Evolutionary conservation across 2,329 filamentous ascomycete genomes (phyloP).

Genomic region (Aspergillus unguis): DNA sequence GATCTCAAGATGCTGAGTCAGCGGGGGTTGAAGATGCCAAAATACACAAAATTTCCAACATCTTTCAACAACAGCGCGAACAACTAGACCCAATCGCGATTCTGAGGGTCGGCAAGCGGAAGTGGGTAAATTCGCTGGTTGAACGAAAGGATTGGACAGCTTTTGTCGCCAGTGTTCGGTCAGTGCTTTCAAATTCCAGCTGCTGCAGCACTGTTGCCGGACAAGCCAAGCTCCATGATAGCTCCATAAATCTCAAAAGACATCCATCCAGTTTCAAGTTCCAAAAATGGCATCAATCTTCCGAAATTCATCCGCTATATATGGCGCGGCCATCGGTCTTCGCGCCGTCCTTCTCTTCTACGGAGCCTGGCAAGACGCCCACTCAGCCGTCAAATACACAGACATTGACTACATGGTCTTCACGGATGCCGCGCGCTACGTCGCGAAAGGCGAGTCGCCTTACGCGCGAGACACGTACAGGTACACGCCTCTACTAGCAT

Average conservation of each 20-base stretch:
- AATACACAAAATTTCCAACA: background rate
- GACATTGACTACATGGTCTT: slow-evolving; percentile 99
- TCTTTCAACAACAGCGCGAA: background rate
- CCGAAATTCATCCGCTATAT: slow-evolving; percentile 31
- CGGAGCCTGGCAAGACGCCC: slow-evolving; percentile 85
- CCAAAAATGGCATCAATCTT: slow-evolving; percentile 27
- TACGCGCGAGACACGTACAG: slow-evolving; percentile 93
- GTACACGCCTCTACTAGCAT: slow-evolving; percentile 91
- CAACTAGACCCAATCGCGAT: background rate
- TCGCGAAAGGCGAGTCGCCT: slow-evolving; percentile 65
- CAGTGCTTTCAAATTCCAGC: background rate
- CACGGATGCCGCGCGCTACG: slow-evolving; percentile 84
- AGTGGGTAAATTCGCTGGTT: background rate
- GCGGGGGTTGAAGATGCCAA: slow-evolving; percentile 5
- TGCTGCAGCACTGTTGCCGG: background rate
- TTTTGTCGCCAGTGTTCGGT: background rate
- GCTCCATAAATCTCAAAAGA: too few relatives aligned
- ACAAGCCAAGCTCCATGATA: background rate
- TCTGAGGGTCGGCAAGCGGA: too few relatives aligned
- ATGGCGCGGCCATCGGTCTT: slow-evolving; percentile 53
- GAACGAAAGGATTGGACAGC: background rate
- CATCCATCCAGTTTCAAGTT: too few relatives aligned
- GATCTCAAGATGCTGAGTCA: slow-evolving; percentile 1
- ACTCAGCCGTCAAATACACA: slow-evolving; percentile 93
- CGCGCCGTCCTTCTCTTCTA: slow-evolving; percentile 76